These are phyloP conservation scores for Colletotrichum cordylinicola DNA, from an alignment of 2,329 filamentous ascomycete species.

Conservation along the genomic window DNA sequence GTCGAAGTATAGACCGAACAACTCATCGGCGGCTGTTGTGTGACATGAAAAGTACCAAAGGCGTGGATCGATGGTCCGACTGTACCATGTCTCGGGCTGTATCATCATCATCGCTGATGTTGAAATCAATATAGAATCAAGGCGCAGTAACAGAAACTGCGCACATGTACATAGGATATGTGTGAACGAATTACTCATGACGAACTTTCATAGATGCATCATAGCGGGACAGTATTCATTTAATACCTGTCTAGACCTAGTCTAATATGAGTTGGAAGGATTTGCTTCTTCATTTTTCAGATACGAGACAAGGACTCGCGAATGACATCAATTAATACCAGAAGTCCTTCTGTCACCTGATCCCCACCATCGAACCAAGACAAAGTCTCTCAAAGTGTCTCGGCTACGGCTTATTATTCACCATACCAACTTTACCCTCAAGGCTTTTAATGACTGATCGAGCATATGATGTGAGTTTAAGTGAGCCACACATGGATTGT, in stretches of 20 bases:
- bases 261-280: background rate
- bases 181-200: background rate
- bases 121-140: background rate
- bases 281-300: background rate
- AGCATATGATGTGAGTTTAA: background rate
- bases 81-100: background rate
- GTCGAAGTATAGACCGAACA: background rate
- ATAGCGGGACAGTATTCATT: background rate
- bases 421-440: background rate
- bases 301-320: background rate
- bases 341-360: background rate
- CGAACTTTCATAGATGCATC: background rate
- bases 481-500: background rate
- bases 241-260: background rate
- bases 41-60: background rate
- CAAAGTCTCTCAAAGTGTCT: background rate
- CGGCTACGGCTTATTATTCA: background rate
- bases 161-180: background rate
- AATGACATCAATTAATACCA: background rate
- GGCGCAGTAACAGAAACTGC: too few relatives aligned
- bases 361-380: background rate
- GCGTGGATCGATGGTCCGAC: background rate
- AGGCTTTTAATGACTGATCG: background rate
- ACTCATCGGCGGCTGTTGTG: background rate
- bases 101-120: background rate